phyloP scores from a whole-genome alignment of 2,329 filamentous ascomycete species.

The Sarocladium brachiariae region DNA sequence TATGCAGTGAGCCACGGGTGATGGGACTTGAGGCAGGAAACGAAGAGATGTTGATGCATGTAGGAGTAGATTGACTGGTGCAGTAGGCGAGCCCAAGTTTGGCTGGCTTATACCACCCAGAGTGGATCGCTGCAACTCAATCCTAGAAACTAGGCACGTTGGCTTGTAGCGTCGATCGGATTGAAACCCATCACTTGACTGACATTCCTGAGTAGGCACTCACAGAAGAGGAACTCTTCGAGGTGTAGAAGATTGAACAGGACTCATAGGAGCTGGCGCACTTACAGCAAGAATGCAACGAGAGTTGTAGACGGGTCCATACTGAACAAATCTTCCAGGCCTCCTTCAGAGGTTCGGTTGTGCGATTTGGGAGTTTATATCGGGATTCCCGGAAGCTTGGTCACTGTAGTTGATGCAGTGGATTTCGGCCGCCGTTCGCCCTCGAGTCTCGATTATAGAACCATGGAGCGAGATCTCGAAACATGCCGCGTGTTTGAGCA shows the following conservation, averaged over 20 bases:
- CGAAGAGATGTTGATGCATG: no score
- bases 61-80: not conserved
- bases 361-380: not conserved
- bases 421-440: not conserved
- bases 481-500: constrained; percentile 7
- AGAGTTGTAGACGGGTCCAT: constrained; percentile 60
- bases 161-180: no score
- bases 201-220: no score
- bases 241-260: constrained; percentile 10
- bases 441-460: constrained; percentile 6
- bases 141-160: not conserved
- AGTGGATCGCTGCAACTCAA: not conserved
- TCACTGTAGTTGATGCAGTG: not conserved
- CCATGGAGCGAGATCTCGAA: constrained; percentile 1
- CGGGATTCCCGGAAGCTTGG: no score
- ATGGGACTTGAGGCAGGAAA: no score
- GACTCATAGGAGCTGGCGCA: constrained; percentile 24
- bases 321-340: constrained; percentile 9
- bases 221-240: no score
- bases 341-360: not conserved
- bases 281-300: constrained; percentile 63
- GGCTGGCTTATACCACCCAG: not conserved
- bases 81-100: no score
- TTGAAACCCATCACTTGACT: no score
- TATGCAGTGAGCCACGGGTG: not conserved